These are phyloP conservation scores for Penicillium arizonense DNA, from an alignment of 495 filamentous ascomycete genomes.

Conservation along the genomic window DNA sequence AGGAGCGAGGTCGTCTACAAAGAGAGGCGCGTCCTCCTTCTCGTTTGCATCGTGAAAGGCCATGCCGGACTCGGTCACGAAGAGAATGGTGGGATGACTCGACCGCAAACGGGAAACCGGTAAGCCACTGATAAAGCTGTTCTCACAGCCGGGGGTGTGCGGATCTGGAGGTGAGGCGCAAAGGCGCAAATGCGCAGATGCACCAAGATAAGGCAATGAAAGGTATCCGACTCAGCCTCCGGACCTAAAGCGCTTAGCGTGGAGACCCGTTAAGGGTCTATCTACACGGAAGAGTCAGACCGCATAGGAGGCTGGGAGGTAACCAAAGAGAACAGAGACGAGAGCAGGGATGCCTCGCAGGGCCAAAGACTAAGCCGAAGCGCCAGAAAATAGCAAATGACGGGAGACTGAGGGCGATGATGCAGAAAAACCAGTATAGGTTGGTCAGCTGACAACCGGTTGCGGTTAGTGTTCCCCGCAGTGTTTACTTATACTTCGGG, in stretches of 20 bases:
- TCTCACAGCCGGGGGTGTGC: background rate
- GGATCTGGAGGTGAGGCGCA: slow-evolving; percentile 1
- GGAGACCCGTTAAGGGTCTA: slow-evolving; percentile 25
- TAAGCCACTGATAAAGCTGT: background rate
- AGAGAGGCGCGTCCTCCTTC: background rate
- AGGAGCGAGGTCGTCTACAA: slow-evolving; percentile 11
- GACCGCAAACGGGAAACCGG: slow-evolving; percentile 12
- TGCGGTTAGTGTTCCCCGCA: too few species aligned
- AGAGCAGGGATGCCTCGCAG: background rate
- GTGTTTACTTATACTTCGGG: too few species aligned
- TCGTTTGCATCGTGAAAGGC: slow-evolving; percentile 8
- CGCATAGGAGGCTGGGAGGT: background rate
- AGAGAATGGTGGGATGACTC: background rate
- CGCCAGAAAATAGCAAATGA: too few species aligned
- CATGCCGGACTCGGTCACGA: slow-evolving; percentile 20
- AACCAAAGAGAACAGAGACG: slow-evolving; percentile 3
- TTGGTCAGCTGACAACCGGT: too few species aligned
- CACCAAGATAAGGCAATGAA: slow-evolving; percentile 13
- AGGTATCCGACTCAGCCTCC: slow-evolving; percentile 21
- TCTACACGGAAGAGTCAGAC: background rate
- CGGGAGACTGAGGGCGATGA: too few species aligned
- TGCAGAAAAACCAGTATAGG: too few species aligned
- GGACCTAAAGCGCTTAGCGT: slow-evolving; percentile 23
- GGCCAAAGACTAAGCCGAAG: too few species aligned
- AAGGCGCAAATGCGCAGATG: too few species aligned